Base-by-base conservation (phyloP, 768 basidiomycete species). In the Tulasnella sp. region DNA sequence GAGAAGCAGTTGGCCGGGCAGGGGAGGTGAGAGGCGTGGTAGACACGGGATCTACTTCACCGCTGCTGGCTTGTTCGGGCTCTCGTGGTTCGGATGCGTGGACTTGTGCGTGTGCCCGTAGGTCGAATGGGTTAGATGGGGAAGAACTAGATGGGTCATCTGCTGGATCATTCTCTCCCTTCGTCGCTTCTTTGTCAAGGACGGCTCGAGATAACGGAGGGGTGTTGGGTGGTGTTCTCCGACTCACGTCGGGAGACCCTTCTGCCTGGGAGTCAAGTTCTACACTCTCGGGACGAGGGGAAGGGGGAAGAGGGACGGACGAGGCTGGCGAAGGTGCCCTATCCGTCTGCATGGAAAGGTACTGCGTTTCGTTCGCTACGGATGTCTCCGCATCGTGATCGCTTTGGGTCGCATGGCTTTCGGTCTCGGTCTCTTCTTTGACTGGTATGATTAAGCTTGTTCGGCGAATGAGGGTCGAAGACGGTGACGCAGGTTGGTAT, bases 1-100 rank as follows among this genome's bases (percentile, higher is more conserved):
- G 27, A 3, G 45, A 12, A 7, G 45, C 25, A 6, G 23, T 25
- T 3, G 36, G 19, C 17, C 36, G 32, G 29, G 51, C 34, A 23
- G 51, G 51, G 17, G 51, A 37, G 36, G 34, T 53, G n/a, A 39
- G 51, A 21, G 51, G 51, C 21, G 51, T 53, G 9, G 51, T 40
- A 19, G 35, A 23, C 35, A 11, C 19, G 17, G 23, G 37, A 12
- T 46, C 23, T 9, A 31, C 25, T 31, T 46, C 45, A 27, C 32
- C 19, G 9, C 14, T 31, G 6, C 6, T 11, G 17, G 4, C 32
- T 23, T 25, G 23, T 29, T 46, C 45, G 17, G 45, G 19, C 6
- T 4, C 45, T n/a, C n/a, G n/a, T n/a, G n/a, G n/a, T n/a, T n/a
- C n/a, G n/a, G n/a, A n/a, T n/a, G n/a, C n/a, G n/a, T n/a, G n/a